Percentiles rank a stretch among this genome's conserved stretches.
Conservation (phyloP, 2,329 filamentous ascomycete genomes). For the Colletotrichum sp. region DNA sequence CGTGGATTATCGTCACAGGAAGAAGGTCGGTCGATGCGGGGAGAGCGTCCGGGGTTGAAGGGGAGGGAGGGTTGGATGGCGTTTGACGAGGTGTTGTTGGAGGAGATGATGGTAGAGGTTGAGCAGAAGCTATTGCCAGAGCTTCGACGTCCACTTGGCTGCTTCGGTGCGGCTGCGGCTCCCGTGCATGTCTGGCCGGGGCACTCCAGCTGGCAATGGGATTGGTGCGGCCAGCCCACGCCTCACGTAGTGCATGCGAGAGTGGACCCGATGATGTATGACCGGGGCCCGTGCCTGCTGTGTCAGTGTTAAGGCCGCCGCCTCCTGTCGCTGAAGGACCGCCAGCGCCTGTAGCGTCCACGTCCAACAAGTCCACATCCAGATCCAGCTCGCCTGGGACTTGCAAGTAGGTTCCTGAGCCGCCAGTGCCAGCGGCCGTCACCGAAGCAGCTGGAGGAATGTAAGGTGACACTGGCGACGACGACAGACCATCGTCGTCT, state of each 20-base stretch:
- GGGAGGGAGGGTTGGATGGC: slow-evolving; percentile 33
- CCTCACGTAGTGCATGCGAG: slow-evolving; percentile 7
- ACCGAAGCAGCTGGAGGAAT: slow-evolving; percentile 9
- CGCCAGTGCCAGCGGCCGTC: slow-evolving; percentile 19
- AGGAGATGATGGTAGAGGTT: slow-evolving; percentile 48
- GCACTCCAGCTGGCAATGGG: slow-evolving; percentile 3
- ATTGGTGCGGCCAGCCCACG: slow-evolving; percentile 6
- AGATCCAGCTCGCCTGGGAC: slow-evolving; percentile 21
- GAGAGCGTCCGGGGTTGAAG: slow-evolving; percentile 31
- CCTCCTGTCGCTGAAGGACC: slow-evolving; percentile 29
- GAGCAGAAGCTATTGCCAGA: slow-evolving; percentile 40
- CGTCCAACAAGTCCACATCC: neutral
- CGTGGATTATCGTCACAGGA: slow-evolving; percentile 11
- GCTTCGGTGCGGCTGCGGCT: slow-evolving; percentile 19
- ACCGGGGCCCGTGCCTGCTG: slow-evolving; percentile 18
- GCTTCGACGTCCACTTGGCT: slow-evolving; percentile 27
- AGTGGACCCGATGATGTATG: slow-evolving; percentile 21
- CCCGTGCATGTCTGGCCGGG: slow-evolving; percentile 13
- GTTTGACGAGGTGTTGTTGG: slow-evolving; percentile 38
- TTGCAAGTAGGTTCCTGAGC: slow-evolving; percentile 25
- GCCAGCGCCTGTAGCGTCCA: neutral
- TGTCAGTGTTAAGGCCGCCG: slow-evolving; percentile 29
- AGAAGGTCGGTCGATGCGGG: slow-evolving; percentile 29
- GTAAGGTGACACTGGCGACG: slow-evolving; percentile 20
- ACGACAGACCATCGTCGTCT: slow-evolving; percentile 24